Evolutionary conservation across 257 asterid genomes (phyloP), one percentile per base, ranked within the genome.

Genomic region (Penstemon newberryi): DNA sequence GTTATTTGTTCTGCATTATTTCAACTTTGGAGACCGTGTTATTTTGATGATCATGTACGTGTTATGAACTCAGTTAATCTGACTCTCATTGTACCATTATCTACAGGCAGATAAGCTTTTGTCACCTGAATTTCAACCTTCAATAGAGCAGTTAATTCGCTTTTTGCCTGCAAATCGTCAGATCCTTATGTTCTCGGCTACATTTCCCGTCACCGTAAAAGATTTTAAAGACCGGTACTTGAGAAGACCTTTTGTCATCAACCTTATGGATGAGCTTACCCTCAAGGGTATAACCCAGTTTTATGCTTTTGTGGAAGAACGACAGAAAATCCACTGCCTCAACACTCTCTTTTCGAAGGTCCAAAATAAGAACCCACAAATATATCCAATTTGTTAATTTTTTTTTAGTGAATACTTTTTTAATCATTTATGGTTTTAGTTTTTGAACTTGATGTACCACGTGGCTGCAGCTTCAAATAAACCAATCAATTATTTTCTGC

Each of bases 311-410:
- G 95, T 88, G 59, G 92, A 88, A 82, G 95, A 88, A 79, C 82
- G 95, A 63, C 95, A 88, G 74, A 88, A 88, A 83, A 86, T 88
- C 70, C 92, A 88, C 71, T 85, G 95, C 84, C 95, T 88, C 70
- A 88, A 88, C 76, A 88, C 92, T 5, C 92, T 88, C 37, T 88
- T 88, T 76, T 88, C 92, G 6, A 86, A 86, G 92, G 95, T 88
- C 68, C 65, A 73, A 64, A 44, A 18, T 60, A 36, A 40, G 43
- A 6, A 50, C 45, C 39, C 33, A 52, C 63, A 36, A 42, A 36
- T 25, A 2, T 13, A 36, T 55, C 13, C 18, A 54, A 7, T 39
- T 57, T 54, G 57, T 53, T 33, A 0, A n/a, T 12, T 43, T 42
- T 56, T 40, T 41, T 52, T 41, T 55, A 13, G 25, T 25, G 39